Conservation (phyloP, 257 asterid species). For the Rauvolfia tetraphylla region DNA sequence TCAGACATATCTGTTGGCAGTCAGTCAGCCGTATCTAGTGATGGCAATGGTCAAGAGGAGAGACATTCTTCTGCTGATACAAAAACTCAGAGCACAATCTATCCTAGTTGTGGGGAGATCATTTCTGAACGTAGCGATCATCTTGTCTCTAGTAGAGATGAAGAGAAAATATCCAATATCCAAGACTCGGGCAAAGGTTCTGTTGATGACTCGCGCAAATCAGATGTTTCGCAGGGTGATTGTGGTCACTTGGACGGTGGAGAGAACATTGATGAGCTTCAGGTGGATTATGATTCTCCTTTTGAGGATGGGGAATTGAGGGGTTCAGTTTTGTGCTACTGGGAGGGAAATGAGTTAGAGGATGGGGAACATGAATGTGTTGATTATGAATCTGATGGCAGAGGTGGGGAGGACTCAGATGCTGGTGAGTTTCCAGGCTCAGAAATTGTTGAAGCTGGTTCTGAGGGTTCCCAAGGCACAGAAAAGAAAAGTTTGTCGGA, state of each 20-base stretch:
- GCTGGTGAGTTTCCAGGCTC: slow-evolving; percentile 36
- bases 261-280: slow-evolving; percentile 27
- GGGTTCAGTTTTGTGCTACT: slow-evolving; percentile 46
- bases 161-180: slow-evolving; percentile 6
- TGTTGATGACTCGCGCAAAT: slow-evolving; percentile 31
- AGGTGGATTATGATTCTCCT: slow-evolving; percentile 76
- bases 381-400: slow-evolving; percentile 80
- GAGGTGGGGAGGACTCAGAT: slow-evolving; percentile 55
- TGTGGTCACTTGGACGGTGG: slow-evolving; percentile 26
- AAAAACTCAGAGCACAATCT: slow-evolving; percentile 14
- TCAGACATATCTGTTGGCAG: slow-evolving; percentile 32
- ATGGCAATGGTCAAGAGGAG: not conserved
- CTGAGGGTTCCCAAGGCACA: slow-evolving; percentile 48
- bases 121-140: slow-evolving; percentile 28
- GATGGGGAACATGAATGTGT: slow-evolving; percentile 49
- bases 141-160: slow-evolving; percentile 20
- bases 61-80: not conserved
- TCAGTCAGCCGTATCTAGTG: not conserved
- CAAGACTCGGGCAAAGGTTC: slow-evolving; percentile 38
- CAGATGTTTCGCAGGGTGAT: slow-evolving; percentile 38
- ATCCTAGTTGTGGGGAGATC: slow-evolving; percentile 10
- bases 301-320: slow-evolving; percentile 90
- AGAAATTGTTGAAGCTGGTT: slow-evolving; percentile 25
- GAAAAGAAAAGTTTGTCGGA: slow-evolving; percentile 29
- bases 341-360: slow-evolving; percentile 61